Conservation (phyloP, 352 stramenopile species). For the Globisporangium polare region DNA sequence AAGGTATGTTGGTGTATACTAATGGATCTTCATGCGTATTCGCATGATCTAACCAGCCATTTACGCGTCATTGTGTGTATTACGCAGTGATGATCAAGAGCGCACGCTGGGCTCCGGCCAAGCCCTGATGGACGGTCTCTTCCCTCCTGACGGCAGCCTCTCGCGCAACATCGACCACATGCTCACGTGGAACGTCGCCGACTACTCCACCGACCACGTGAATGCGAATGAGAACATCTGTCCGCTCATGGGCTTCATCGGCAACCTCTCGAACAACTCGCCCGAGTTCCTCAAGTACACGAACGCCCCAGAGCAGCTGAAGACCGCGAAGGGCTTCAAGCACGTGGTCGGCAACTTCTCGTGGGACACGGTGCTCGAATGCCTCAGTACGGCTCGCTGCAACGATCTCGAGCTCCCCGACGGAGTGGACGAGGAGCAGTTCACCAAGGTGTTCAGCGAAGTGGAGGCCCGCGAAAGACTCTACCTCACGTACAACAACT, state of each 20-base stretch:
- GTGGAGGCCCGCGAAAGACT: conserved; percentile 63
- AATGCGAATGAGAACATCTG: conserved; percentile 77
- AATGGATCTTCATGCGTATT: background rate
- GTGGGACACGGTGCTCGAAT: conserved; percentile 77
- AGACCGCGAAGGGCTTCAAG: conserved; percentile 57
- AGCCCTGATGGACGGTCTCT: conserved; percentile 73
- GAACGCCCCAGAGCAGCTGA: conserved; percentile 35
- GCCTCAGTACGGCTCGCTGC: conserved; percentile 75
- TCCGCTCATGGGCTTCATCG: conserved; percentile 69
- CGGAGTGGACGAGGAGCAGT: conserved; percentile 66
- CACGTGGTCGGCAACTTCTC: conserved; percentile 73
- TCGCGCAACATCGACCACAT: conserved; percentile 53
- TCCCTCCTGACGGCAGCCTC: conserved; percentile 50
- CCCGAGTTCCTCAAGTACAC: conserved; percentile 50
- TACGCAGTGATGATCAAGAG: conserved; percentile 72
- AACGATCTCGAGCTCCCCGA: conserved; percentile 63
- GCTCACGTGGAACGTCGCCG: conserved; percentile 72
- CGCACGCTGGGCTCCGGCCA: conserved; percentile 81
- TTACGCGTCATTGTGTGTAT: background rate
- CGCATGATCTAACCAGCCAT: background rate
- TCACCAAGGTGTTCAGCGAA: conserved; percentile 73
- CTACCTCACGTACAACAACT: conserved; percentile 74
- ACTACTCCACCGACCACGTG: conserved; percentile 79
- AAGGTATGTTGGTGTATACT: conserved; percentile 14
- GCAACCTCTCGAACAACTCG: conserved; percentile 53